Evolutionary conservation across 2,329 filamentous ascomycete species (phyloP).

Genomic region (Furcasterigmium furcatum): DNA sequence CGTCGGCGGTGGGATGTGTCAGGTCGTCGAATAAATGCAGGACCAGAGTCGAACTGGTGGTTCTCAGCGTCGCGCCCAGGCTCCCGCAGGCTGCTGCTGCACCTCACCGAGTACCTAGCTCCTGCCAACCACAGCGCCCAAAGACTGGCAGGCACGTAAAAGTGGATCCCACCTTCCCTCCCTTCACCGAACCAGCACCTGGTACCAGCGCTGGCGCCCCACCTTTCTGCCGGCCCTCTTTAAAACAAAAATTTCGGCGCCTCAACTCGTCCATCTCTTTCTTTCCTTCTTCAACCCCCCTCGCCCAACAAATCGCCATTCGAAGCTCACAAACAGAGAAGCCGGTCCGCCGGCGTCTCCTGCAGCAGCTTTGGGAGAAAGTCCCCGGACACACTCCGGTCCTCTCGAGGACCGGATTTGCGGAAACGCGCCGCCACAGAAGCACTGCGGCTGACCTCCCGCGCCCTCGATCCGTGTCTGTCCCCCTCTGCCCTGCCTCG

Average conservation of each 20-base stretch:
- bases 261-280: conserved; percentile 12
- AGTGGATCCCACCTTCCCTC: too few relatives aligned
- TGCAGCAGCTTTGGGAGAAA: conserved; percentile 95
- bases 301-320: conserved; percentile 99
- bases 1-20: too few relatives aligned
- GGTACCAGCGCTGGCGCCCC: conserved; percentile 3
- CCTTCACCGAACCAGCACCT: not conserved
- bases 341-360: conserved; percentile 34
- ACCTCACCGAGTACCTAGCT: too few relatives aligned
- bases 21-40: too few relatives aligned
- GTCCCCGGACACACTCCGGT: conserved; percentile 85
- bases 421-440: conserved; percentile 99
- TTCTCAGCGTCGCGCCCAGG: too few relatives aligned
- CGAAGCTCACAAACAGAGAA: conserved; percentile 95
- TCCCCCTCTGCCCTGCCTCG: conserved; percentile 31
- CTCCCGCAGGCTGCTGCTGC: too few relatives aligned
- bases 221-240: not conserved
- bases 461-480: conserved; percentile 41
- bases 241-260: conserved; percentile 12
- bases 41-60: too few relatives aligned
- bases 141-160: too few relatives aligned
- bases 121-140: too few relatives aligned
- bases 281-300: conserved; percentile 61
- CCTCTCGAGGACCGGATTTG: conserved; percentile 43
- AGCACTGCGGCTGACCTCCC: conserved; percentile 89